phyloP scores from a whole-genome alignment of 2,329 filamentous ascomycete species.

The Aureobasidium sp. region DNA sequence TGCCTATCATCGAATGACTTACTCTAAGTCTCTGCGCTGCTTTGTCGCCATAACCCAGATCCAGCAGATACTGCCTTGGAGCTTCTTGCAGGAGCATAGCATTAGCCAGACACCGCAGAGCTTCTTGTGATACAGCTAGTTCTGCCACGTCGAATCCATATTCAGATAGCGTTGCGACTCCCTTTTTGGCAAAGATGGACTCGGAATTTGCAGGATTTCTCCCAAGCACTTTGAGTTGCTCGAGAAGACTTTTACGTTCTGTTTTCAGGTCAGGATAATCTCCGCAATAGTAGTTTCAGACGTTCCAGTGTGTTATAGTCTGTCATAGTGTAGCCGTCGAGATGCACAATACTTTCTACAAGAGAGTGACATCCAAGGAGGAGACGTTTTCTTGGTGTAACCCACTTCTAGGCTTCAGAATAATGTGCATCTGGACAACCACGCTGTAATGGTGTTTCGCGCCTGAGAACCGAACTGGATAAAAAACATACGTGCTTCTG shows the following conservation, averaged over 20 bases:
- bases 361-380: too few species aligned
- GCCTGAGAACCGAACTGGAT: too few species aligned
- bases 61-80: conserved; percentile 65
- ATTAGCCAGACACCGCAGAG: conserved; percentile 77
- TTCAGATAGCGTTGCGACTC: conserved; percentile 62
- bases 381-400: too few species aligned
- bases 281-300: background rate
- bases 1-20: background rate
- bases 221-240: conserved; percentile 69
- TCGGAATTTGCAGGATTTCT: conserved; percentile 65
- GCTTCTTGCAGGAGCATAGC: conserved; percentile 63
- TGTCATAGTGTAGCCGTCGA: too few species aligned
- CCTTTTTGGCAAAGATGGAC: conserved; percentile 80
- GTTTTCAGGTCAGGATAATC: background rate
- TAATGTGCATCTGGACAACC: too few species aligned
- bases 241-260: conserved; percentile 56
- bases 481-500: conserved; percentile 47
- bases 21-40: conserved; percentile 63
- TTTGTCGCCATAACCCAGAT: conserved; percentile 60
- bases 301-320: too few species aligned
- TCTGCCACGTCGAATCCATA: conserved; percentile 66
- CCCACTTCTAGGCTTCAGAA: too few species aligned
- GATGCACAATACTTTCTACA: too few species aligned
- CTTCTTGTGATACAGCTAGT: conserved; percentile 61
- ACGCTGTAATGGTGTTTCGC: too few species aligned